Base-by-base conservation (phyloP, 768 basidiomycete species). In the Pleurotus ostreatus region DNA sequence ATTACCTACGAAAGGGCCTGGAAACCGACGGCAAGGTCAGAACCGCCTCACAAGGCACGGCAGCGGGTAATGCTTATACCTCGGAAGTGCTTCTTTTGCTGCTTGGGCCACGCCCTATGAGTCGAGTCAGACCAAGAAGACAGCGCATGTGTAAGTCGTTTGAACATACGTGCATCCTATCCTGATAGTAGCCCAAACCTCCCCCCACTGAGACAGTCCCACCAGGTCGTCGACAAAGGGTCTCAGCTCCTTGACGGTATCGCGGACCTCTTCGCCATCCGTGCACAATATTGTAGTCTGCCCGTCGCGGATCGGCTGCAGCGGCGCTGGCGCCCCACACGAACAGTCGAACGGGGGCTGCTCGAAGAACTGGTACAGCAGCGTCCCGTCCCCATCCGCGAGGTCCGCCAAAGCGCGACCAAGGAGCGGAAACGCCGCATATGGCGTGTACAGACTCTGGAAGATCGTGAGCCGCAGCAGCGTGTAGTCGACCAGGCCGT, bases 1-100 rank as follows among this genome's bases (percentile, higher is more conserved):
- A 46, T 72, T 73, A 9, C 59, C 71, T 13, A 59, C 56, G 55
- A 76, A 69, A 5, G 73, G 71, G 37, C 73, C 74, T 68, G 56
- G 44, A 47, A 59, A 61, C 3, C 34, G 23, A 16, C 22, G 15
- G 18, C 12, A 38, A 11, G 13, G 26, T 46, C 6, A 38, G 9
- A 20, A 41, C 11, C 8, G 44, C 25, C 8, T 46, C 34, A 18
- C 25, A 16, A 20, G 18, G 23, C 12, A 25, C 8, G 48, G 7
- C 15, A 52, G 18, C 7, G 46, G 41, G 11, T 11, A n/a, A 9
- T 9, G 30, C 11, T 8, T 37, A 18, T 18, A 61, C 63, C 62
- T 61, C 58, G 55, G 49, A 65, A 66, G 43, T 63, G 63, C 45
- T 58, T 56, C 52, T 61, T 64, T 12, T 60, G 60, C 12, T 63